A percentile compares a stretch with the other conserved stretches of the same genome.
phyloP scores from a whole-genome alignment of 768 basidiomycete genomes.

The Collybia nuda region DNA sequence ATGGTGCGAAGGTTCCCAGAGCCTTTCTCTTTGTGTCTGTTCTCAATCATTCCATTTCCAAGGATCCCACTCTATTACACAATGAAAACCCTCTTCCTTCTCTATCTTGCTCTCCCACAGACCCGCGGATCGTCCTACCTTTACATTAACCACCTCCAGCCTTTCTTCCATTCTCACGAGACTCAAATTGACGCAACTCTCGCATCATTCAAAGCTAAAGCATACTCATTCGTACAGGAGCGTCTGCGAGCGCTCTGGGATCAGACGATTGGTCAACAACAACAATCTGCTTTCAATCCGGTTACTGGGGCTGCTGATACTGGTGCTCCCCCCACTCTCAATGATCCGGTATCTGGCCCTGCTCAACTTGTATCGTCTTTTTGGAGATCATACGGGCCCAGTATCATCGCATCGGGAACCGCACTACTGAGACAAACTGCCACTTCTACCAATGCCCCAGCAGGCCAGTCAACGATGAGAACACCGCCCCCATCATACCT shows the following conservation, averaged over 20 bases:
- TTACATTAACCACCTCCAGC: constrained; percentile 77
- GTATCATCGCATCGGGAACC: constrained; percentile 66
- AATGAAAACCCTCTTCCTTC: constrained; percentile 79
- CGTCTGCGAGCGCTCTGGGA: constrained; percentile 67
- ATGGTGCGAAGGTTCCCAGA: constrained; percentile 54
- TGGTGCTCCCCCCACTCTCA: constrained; percentile 42
- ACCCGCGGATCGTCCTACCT: constrained; percentile 86
- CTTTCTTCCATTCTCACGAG: constrained; percentile 84
- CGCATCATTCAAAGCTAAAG: constrained; percentile 55
- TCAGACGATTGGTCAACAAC: constrained; percentile 47
- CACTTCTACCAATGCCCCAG: constrained; percentile 26
- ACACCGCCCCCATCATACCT: constrained; percentile 23
- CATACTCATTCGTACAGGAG: constrained; percentile 66
- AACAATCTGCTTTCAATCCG: constrained; percentile 17
- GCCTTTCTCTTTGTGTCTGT: constrained; percentile 1
- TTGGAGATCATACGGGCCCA: constrained; percentile 80
- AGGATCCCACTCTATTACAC: constrained; percentile 91
- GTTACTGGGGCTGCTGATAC: constrained; percentile 20
- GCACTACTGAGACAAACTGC: constrained; percentile 57
- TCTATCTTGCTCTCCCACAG: constrained; percentile 90
- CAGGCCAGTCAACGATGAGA: constrained; percentile 23
- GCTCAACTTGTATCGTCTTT: constrained; percentile 63
- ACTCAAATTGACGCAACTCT: constrained; percentile 81
- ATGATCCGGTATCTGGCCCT: constrained; percentile 61
- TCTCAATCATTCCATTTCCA: constrained; percentile 21